Evolutionary conservation across 148 eudicot species (phyloP), one percentile per base, ranked within the genome.

Genomic region (Dysphania ambrosioides): DNA sequence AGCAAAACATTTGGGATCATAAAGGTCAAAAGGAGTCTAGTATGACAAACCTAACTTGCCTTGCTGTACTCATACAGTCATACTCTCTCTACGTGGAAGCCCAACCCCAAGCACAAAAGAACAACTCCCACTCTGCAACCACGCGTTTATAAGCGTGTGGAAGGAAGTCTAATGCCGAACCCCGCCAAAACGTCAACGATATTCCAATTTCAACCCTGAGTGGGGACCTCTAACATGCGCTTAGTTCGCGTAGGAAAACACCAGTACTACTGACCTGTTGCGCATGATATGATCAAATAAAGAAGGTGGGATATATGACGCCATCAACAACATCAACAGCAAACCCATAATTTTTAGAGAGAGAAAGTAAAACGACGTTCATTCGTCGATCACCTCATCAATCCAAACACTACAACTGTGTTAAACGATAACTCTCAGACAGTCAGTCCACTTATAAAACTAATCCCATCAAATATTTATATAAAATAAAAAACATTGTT

Each of bases 191-290:
- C 64, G 78, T 79, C 73, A 58, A 67, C 76, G 72, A 59, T 72
- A 72, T 67, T 72, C 77, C 61, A n/a, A n/a, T n/a, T n/a, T n/a
- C n/a, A 57, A 41, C 26, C 51, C 4, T 11, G 1, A 19, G 62
- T 62, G 26, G 18, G 31, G 44, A 8, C 13, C 2, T 38, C 76
- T 72, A 38, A 64, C 26, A 36, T 71, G 71, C 77, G 47, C 77
- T 7, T 18, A 15, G 47, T 35, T 65, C 58, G 44, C 65, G 65
- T 38, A 36, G 49, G 51, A 51, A 41, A 32, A 55, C 57, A 40
- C 27, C 26, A 23, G 21, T n/a, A n/a, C n/a, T 13, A 41, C 73
- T 83, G 83, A 84, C 82, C 65, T 84, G 85, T 85, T 78, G 82
- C 82, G 87, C 87, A 86, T 55, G 79, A 70, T 71, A 70, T 23